Conservation (phyloP, 495 filamentous ascomycete genomes). For the Stereocaulon alpinum region DNA sequence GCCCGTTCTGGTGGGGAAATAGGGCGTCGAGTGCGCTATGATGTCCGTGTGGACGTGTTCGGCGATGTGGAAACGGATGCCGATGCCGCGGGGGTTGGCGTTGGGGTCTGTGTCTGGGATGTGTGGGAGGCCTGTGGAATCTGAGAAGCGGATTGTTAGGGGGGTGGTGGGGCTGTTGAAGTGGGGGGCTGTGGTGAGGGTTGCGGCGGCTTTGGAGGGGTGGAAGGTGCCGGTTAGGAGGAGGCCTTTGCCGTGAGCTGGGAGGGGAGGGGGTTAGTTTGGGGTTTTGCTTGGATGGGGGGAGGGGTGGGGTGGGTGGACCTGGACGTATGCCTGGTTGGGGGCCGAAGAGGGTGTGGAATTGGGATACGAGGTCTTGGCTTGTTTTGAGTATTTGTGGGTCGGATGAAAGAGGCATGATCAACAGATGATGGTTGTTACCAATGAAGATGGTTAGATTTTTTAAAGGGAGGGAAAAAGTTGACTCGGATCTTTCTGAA, state of each 20-base stretch:
- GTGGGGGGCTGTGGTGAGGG: conserved; percentile 40
- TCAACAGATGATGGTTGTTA: background rate
- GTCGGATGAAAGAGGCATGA: conserved; percentile 39
- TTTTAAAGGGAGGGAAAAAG: too few species aligned
- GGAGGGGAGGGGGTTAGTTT: too few species aligned
- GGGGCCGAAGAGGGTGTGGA: conserved; percentile 35
- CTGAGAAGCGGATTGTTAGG: conserved; percentile 41
- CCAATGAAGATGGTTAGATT: too few species aligned
- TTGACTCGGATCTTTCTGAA: too few species aligned
- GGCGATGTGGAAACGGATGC: conserved; percentile 37
- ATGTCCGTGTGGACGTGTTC: conserved; percentile 46
- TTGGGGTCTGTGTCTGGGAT: conserved; percentile 41
- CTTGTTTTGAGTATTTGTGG: conserved; percentile 32
- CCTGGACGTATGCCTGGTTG: conserved; percentile 35
- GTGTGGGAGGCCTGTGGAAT: conserved; percentile 40
- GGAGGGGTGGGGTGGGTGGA: too few species aligned
- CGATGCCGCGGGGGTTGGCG: conserved; percentile 40
- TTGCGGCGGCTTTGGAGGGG: conserved; percentile 31
- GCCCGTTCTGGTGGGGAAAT: conserved; percentile 39
- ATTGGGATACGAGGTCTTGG: conserved; percentile 27
- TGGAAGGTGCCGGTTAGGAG: conserved; percentile 41
- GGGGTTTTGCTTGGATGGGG: too few species aligned
- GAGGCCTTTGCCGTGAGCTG: conserved; percentile 43
- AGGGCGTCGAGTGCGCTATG: conserved; percentile 38
- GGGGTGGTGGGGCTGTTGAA: conserved; percentile 38